A percentile compares a stretch with the other conserved stretches of the same genome.
Evolutionary conservation across 371 early-diverging fungal genomes (phyloP).

Genomic region (Syncephalastrum contaminatum): DNA sequence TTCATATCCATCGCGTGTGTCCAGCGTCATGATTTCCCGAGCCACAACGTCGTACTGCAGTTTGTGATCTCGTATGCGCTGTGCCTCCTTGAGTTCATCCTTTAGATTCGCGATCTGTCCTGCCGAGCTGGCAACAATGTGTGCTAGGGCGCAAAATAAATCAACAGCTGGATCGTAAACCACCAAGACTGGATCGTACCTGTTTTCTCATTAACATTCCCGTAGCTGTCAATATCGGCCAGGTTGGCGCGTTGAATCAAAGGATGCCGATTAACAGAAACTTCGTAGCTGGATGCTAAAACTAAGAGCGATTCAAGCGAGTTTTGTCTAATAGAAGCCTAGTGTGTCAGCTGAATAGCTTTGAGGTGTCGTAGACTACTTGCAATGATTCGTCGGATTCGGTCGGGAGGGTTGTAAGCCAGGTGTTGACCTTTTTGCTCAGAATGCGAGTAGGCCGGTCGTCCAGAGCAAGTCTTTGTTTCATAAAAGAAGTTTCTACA

Average conservation of each 20-base stretch:
- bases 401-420: conserved; percentile 23
- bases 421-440: conserved; percentile 30
- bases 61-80: conserved; percentile 47
- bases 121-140: neutral
- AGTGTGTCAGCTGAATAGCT: neutral
- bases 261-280: conserved; percentile 34
- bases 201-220: conserved; percentile 32
- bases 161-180: too few species aligned
- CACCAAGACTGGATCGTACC: conserved; percentile 17
- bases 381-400: conserved; percentile 38
- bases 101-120: conserved; percentile 44
- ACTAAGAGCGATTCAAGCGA: conserved; percentile 34
- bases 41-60: conserved; percentile 60
- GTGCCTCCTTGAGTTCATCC: conserved; percentile 44
- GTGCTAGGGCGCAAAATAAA: too few species aligned
- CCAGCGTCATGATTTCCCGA: conserved; percentile 45
- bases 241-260: conserved; percentile 46
- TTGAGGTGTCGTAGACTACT: neutral
- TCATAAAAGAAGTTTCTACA: conserved; percentile 4
- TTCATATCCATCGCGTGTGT: conserved; percentile 44
- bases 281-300: conserved; percentile 35
- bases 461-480: conserved; percentile 41
- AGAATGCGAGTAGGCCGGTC: conserved; percentile 37
- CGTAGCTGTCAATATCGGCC: conserved; percentile 46
- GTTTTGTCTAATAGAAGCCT: conserved; percentile 23